Conservation (phyloP, 192 early-diverging fungal species). For the Kickxella alabastrina region DNA sequence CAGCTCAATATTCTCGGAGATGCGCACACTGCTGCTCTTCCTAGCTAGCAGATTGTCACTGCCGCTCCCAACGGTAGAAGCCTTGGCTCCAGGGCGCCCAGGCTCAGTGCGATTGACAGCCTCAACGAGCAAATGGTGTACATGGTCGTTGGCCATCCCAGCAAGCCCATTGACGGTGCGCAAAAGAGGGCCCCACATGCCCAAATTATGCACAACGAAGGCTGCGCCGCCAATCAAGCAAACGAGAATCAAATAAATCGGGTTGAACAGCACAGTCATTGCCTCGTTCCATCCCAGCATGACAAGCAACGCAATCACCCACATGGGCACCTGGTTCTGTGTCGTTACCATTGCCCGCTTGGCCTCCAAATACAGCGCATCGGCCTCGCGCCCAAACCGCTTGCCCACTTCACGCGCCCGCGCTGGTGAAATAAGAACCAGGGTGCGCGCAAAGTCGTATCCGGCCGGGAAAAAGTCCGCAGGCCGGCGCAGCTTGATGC, state of each 20-base stretch:
- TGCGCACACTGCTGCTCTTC: background rate
- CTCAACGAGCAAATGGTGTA: constrained; percentile 48
- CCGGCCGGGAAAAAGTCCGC: constrained; percentile 37
- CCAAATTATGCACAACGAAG: constrained; percentile 62
- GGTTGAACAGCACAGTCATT: constrained; percentile 76
- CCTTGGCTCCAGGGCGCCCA: no score
- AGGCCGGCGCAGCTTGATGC: background rate
- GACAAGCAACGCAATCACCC: constrained; percentile 76
- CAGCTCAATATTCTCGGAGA: constrained; percentile 25
- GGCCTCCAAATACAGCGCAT: constrained; percentile 90
- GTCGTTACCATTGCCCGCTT: constrained; percentile 90
- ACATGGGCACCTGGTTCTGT: constrained; percentile 79
- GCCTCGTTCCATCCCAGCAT: constrained; percentile 97
- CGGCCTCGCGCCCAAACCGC: constrained; percentile 84
- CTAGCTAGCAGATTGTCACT: no score
- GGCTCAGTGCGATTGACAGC: constrained; percentile 53
- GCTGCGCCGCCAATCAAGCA: constrained; percentile 56
- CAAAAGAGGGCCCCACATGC: constrained; percentile 65
- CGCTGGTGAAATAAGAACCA: constrained; percentile 59
- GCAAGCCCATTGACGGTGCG: constrained; percentile 37
- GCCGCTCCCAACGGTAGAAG: no score
- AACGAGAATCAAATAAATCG: constrained; percentile 72
- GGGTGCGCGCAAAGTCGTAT: constrained; percentile 60
- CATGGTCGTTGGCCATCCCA: constrained; percentile 47
- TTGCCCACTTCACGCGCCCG: constrained; percentile 68